Conservation (phyloP, 352 stramenopile species). For the Globisporangium irregulare region DNA sequence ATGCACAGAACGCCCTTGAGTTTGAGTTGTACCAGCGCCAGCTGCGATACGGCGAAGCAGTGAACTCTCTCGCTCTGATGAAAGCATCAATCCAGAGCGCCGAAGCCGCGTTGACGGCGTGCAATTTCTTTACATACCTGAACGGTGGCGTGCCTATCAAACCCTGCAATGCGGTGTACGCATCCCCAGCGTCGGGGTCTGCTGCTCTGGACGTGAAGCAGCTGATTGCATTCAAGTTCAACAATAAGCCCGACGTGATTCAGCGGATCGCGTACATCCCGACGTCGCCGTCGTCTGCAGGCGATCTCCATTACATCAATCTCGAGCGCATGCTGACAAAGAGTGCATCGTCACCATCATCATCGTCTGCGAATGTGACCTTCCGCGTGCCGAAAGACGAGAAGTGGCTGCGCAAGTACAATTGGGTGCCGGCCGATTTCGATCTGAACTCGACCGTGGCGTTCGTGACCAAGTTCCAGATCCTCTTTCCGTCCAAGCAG, state of each 20-base stretch:
- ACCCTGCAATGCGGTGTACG: background rate
- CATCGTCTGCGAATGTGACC: background rate
- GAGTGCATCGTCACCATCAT: background rate
- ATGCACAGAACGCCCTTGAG: background rate
- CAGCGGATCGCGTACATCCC: constrained; percentile 8
- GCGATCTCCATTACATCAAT: constrained; percentile 1
- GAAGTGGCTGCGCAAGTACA: constrained; percentile 5
- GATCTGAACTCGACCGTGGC: background rate
- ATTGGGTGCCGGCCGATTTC: background rate
- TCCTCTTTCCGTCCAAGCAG: background rate
- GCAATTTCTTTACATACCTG: constrained; percentile 1
- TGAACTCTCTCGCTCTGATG: background rate
- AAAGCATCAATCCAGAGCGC: background rate
- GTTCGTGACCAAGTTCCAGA: constrained; percentile 5
- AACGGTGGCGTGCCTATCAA: background rate
- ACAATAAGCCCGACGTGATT: constrained; percentile 2
- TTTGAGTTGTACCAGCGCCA: background rate
- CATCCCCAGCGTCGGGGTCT: background rate
- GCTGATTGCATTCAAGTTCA: constrained; percentile 4
- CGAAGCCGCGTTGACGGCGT: background rate
- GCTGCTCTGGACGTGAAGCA: background rate
- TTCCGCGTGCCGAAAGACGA: background rate
- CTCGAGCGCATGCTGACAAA: background rate
- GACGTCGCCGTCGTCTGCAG: background rate
- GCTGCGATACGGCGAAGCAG: background rate